Evolutionary conservation across 495 filamentous ascomycete species (phyloP).

Genomic region (Podospora bellae-mahoneyi): DNA sequence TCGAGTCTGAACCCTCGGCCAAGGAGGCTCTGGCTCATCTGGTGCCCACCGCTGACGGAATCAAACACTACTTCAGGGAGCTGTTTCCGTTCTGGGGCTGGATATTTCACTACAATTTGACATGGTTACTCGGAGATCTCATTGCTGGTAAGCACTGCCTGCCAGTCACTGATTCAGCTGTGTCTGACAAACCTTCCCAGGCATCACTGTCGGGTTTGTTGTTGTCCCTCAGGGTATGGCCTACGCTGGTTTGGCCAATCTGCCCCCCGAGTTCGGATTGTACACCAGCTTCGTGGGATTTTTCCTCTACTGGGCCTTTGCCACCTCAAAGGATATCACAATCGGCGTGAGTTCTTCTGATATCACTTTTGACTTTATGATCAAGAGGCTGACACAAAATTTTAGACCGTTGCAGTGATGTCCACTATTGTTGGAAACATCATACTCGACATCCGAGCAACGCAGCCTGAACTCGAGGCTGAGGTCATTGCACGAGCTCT

Average conservation of each 20-base stretch:
- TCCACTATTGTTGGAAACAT: constrained; percentile 83
- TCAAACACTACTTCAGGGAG: constrained; percentile 51
- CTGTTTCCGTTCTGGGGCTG: constrained; percentile 49
- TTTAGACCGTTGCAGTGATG: constrained; percentile 90
- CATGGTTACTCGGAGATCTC: constrained; percentile 49
- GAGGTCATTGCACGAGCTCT: constrained; percentile 45
- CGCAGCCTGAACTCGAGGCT: constrained; percentile 36
- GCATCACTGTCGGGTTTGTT: constrained; percentile 34
- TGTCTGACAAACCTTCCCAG: constrained; percentile 8
- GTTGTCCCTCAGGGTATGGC: constrained; percentile 57
- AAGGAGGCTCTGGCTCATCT: constrained; percentile 62
- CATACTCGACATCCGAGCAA: constrained; percentile 52
- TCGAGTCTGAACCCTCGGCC: constrained; percentile 72
- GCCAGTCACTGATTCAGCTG: not conserved
- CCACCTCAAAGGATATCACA: constrained; percentile 66
- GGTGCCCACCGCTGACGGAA: constrained; percentile 50
- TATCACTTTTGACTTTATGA: not conserved
- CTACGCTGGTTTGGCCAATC: constrained; percentile 57
- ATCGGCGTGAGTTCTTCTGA: constrained; percentile 53
- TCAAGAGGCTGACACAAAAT: not conserved
- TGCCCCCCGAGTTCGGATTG: constrained; percentile 57
- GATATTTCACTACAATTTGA: constrained; percentile 53
- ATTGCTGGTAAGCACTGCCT: constrained; percentile 37
- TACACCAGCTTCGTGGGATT: constrained; percentile 68
- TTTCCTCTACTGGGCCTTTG: constrained; percentile 64